Evolutionary conservation across 805 yeast species (phyloP).

Genomic region (Cyberlindnera petersonii): DNA sequence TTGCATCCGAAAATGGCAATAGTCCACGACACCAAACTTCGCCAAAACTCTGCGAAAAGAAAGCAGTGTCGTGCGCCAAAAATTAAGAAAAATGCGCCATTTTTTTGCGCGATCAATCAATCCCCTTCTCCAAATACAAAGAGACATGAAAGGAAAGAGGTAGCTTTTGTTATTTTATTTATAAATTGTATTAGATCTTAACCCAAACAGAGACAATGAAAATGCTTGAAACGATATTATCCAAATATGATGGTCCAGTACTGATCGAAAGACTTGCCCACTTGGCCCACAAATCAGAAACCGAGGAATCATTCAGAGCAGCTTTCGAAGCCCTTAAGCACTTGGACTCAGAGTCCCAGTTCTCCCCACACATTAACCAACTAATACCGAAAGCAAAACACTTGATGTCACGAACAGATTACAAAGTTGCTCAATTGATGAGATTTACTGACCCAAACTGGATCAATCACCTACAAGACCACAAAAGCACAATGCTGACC

Average conservation of each 20-base stretch:
- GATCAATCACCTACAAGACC: neutral
- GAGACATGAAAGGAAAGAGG: too few relatives aligned
- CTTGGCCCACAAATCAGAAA: slow-evolving; percentile 9
- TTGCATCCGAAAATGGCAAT: too few relatives aligned
- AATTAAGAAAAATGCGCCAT: neutral
- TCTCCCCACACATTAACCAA: slow-evolving; percentile 19
- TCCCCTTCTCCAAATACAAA: neutral
- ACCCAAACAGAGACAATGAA: neutral
- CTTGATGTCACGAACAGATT: slow-evolving; percentile 2
- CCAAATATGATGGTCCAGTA: slow-evolving; percentile 18
- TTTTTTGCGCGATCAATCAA: neutral
- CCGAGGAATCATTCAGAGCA: slow-evolving; percentile 9
- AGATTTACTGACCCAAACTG: slow-evolving; percentile 3
- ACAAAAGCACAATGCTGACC: slow-evolving; percentile 7
- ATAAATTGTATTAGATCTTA: too few relatives aligned
- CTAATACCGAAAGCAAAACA: slow-evolving; percentile 9
- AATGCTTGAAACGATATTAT: slow-evolving; percentile 5
- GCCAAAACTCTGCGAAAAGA: too few relatives aligned
- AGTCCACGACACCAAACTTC: too few relatives aligned
- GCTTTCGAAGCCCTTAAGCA: slow-evolving; percentile 20
- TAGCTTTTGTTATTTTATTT: too few relatives aligned
- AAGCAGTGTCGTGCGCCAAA: too few relatives aligned
- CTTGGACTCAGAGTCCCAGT: slow-evolving; percentile 14
- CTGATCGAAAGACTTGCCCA: slow-evolving; percentile 21
- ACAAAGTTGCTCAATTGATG: neutral